Percentiles rank a stretch among this genome's conserved stretches.
Evolutionary conservation across 495 filamentous ascomycete species (phyloP).

Genomic region (Patellaria atrata): DNA sequence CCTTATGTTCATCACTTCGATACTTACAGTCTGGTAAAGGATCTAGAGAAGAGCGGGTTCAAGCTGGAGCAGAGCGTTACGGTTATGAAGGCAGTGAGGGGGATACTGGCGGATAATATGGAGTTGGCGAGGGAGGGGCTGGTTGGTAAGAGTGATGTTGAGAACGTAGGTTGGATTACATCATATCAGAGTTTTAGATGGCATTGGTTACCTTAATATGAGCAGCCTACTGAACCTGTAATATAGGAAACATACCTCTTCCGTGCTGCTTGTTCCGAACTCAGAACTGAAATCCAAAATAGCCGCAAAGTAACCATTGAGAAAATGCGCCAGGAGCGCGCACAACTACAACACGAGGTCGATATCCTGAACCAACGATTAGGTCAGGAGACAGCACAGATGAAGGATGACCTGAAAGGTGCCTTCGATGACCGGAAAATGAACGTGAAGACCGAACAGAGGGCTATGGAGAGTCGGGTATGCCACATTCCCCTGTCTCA

Average conservation of each 20-base stretch:
- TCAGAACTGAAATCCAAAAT: conserved; percentile 62
- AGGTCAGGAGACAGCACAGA: conserved; percentile 57
- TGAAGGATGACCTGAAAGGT: conserved; percentile 84
- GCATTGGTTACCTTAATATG: neutral
- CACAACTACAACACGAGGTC: conserved; percentile 79
- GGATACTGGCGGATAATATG: conserved; percentile 61
- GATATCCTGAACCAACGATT: conserved; percentile 77
- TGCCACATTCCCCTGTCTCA: conserved; percentile 20
- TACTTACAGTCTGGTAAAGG: conserved; percentile 70
- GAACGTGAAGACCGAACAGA: conserved; percentile 72
- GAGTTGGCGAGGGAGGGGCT: conserved; percentile 60
- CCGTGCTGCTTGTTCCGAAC: conserved; percentile 82
- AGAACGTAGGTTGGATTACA: conserved; percentile 36
- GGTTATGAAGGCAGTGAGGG: conserved; percentile 77
- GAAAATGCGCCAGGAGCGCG: conserved; percentile 63
- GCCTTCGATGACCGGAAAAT: conserved; percentile 97
- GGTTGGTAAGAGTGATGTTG: conserved; percentile 64
- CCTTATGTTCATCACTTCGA: conserved; percentile 95
- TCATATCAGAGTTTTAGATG: neutral
- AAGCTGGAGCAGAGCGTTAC: conserved; percentile 53
- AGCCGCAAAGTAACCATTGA: conserved; percentile 42
- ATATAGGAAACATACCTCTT: conserved; percentile 74
- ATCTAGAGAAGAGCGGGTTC: conserved; percentile 57
- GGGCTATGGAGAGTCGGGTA: conserved; percentile 60
- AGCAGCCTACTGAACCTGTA: neutral